Percentiles rank a stretch among this genome's conserved stretches.
phyloP scores from a whole-genome alignment of 805 yeast species.

The Candida taoyuanica region DNA sequence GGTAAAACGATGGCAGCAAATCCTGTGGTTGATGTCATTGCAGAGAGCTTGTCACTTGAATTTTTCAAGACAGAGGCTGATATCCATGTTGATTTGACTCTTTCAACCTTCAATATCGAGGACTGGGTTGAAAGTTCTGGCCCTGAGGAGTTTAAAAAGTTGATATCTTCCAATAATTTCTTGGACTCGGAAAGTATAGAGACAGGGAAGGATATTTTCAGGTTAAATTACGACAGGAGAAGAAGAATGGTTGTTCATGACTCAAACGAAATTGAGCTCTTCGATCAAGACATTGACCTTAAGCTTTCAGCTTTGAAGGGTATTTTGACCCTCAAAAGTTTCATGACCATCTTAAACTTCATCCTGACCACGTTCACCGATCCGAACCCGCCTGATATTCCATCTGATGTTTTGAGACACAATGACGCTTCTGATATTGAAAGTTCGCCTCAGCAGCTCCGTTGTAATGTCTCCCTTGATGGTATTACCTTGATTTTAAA shows the following conservation, averaged over 20 bases:
- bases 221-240: slow-evolving; percentile 50
- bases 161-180: slow-evolving; percentile 61
- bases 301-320: slow-evolving; percentile 74
- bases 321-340: slow-evolving; percentile 70
- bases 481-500: slow-evolving; percentile 71
- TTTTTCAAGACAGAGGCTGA: slow-evolving; percentile 55
- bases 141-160: slow-evolving; percentile 56
- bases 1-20: slow-evolving; percentile 56
- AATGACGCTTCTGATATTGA: slow-evolving; percentile 53
- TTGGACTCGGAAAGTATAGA: slow-evolving; percentile 33
- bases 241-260: slow-evolving; percentile 56
- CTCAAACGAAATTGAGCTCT: slow-evolving; percentile 54
- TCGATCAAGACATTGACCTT: slow-evolving; percentile 71
- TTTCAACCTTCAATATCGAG: slow-evolving; percentile 63
- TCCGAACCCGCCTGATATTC: slow-evolving; percentile 64
- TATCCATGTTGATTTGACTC: slow-evolving; percentile 59
- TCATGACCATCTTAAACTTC: slow-evolving; percentile 75
- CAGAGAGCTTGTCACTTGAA: slow-evolving; percentile 58
- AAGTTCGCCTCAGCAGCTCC: slow-evolving; percentile 68
- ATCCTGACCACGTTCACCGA: slow-evolving; percentile 82
- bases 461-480: slow-evolving; percentile 61
- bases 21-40: slow-evolving; percentile 65
- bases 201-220: slow-evolving; percentile 47
- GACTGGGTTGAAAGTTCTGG: slow-evolving; percentile 69
- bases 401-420: slow-evolving; percentile 68